Percentiles rank a stretch among this genome's conserved stretches.
phyloP scores from a whole-genome alignment of 23 red algal species.

The Gracilaria gracilis region DNA sequence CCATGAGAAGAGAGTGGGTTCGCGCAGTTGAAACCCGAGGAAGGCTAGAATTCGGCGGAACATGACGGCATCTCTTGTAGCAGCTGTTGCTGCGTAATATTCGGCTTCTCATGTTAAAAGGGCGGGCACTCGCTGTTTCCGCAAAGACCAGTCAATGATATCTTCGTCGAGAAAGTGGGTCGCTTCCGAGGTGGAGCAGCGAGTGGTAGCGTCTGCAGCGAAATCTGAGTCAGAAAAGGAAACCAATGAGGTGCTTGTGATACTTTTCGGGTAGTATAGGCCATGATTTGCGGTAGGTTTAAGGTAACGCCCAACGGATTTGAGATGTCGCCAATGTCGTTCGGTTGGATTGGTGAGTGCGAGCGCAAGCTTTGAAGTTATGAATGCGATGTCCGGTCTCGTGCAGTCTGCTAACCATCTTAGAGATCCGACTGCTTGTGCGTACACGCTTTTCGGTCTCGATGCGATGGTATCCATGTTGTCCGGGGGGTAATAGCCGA shows the following conservation, averaged over 20 bases:
- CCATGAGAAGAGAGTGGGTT: not conserved
- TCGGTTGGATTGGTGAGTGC: not conserved
- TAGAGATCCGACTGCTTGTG: not conserved
- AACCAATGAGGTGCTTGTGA: not conserved
- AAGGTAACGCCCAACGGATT: not conserved
- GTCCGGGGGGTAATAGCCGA: not conserved
- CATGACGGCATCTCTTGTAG: not conserved
- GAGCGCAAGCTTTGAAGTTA: constrained; percentile 7
- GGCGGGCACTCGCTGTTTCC: not conserved
- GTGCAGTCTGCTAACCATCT: constrained; percentile 15
- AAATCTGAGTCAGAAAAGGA: not conserved
- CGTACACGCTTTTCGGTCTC: not conserved
- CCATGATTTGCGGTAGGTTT: not conserved
- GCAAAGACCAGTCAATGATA: not conserved
- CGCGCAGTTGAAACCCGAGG: not conserved
- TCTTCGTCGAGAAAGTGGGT: not conserved
- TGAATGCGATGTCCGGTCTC: not conserved
- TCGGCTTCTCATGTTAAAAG: not conserved
- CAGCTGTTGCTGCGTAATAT: not conserved
- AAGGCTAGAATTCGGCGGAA: not conserved
- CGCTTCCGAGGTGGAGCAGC: not conserved
- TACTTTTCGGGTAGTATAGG: not conserved
- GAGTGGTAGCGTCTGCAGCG: not conserved
- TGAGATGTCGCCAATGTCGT: not conserved
- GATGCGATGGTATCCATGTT: not conserved